Percentiles rank a stretch among this genome's conserved stretches.
phyloP scores from a whole-genome alignment of 2,329 filamentous ascomycete species.

The Sarocladiaceae sp. region DNA sequence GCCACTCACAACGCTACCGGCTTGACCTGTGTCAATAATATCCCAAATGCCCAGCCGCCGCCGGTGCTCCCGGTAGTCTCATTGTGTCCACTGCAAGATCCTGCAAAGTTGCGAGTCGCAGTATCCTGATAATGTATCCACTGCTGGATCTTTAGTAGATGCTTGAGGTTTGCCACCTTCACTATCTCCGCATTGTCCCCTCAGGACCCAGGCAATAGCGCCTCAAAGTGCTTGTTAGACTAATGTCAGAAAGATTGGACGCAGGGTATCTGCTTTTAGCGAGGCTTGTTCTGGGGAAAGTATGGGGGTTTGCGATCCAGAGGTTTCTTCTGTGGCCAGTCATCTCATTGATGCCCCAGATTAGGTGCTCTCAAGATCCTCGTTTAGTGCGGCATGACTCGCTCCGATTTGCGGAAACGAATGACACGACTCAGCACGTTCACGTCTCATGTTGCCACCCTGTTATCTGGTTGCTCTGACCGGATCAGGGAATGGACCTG shows the following conservation, averaged over 20 bases:
- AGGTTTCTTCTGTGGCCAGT: neutral
- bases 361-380: neutral
- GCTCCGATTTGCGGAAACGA: neutral
- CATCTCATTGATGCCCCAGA: neutral
- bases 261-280: neutral
- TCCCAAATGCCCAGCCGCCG: neutral
- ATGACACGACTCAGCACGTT: neutral
- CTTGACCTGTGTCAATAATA: neutral
- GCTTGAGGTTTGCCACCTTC: no score
- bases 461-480: no score
- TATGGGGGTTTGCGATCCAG: no score
- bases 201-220: no score
- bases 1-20: neutral
- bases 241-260: no score
- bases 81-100: neutral
- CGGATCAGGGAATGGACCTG: no score
- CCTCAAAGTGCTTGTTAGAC: no score
- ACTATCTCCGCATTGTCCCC: no score
- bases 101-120: no score
- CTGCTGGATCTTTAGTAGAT: no score
- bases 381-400: neutral
- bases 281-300: slow-evolving; percentile 1
- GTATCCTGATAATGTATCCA: no score
- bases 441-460: no score
- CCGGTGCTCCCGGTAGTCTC: neutral